A percentile compares a stretch with the other conserved stretches of the same genome.
Conservation (phyloP, 75 land plant species). For the Pseudotsuga menziesii region DNA sequence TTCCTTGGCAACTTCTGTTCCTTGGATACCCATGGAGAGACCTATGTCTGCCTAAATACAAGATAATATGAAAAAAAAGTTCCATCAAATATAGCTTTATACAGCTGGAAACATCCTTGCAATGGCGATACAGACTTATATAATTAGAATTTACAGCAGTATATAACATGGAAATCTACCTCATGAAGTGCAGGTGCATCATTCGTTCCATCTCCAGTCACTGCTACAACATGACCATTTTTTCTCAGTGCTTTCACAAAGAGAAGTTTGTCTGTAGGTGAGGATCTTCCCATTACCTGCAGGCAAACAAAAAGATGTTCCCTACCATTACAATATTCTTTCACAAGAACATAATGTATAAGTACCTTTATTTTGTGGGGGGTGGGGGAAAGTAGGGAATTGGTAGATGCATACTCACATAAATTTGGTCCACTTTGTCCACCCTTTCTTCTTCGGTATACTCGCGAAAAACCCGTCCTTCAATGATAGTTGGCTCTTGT, state of each 20-base stretch:
- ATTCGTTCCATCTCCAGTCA: conserved; percentile 98
- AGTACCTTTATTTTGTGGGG: conserved; percentile 6
- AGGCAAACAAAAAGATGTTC: neutral
- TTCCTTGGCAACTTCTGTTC: conserved; percentile 99
- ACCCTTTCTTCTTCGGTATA: conserved; percentile 42
- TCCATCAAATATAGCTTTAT: conserved; percentile 25
- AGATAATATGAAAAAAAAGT: conserved; percentile 23
- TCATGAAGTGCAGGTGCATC: conserved; percentile 99
- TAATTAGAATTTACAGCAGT: conserved; percentile 33
- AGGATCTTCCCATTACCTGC: conserved; percentile 98
- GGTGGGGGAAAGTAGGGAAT: no score
- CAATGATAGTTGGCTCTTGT: conserved; percentile 48
- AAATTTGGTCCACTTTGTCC: conserved; percentile 38
- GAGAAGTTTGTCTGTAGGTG: conserved; percentile 89
- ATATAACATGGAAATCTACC: conserved; percentile 23
- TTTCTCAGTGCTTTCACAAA: conserved; percentile 80
- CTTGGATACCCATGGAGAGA: conserved; percentile 96
- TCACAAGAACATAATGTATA: conserved; percentile 47
- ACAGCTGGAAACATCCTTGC: no score
- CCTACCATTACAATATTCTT: no score
- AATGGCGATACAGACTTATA: conserved; percentile 45
- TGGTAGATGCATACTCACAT: conserved; percentile 19
- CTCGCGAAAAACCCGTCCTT: conserved; percentile 74
- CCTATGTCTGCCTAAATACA: conserved; percentile 89
- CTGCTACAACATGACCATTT: conserved; percentile 90